A percentile compares a stretch with the other conserved stretches of the same genome.
Conservation (phyloP, 768 basidiomycete species). For the Exidia glandulosa region DNA sequence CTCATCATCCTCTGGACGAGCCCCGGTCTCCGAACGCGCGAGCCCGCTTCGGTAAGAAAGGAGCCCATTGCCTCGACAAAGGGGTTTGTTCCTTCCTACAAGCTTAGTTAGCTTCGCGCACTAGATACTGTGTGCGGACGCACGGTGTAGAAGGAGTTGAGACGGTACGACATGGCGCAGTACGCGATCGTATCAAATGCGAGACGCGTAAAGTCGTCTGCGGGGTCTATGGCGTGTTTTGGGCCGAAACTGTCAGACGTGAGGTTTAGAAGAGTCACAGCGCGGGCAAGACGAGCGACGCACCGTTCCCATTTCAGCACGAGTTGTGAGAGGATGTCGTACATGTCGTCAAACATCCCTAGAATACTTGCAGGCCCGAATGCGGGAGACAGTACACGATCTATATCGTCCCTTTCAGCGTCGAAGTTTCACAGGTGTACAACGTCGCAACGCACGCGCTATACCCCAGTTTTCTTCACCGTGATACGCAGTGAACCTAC, state of each 20-base stretch:
- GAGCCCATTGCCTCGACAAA: constrained; percentile 31
- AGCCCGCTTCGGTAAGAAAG: constrained; percentile 28
- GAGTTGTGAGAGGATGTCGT: constrained; percentile 33
- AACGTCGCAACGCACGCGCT: constrained; percentile 25
- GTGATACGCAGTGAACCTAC: constrained; percentile 21
- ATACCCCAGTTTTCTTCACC: constrained; percentile 37
- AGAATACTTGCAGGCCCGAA: constrained; percentile 32
- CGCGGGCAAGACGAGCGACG: background rate
- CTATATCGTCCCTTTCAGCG: background rate
- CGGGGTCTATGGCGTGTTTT: constrained; percentile 27
- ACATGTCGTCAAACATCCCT: constrained; percentile 38
- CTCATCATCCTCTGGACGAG: constrained; percentile 26
- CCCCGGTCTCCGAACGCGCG: constrained; percentile 24
- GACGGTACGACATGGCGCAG: constrained; percentile 33
- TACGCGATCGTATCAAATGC: constrained; percentile 37
- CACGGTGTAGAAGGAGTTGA: constrained; percentile 38
- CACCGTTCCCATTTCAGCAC: constrained; percentile 34
- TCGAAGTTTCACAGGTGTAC: background rate
- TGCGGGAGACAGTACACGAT: constrained; percentile 31
- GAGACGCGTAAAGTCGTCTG: constrained; percentile 37
- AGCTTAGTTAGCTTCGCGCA: background rate
- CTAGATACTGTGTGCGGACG: background rate
- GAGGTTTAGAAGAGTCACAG: background rate
- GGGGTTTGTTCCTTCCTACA: constrained; percentile 23
- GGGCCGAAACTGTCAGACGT: constrained; percentile 29